These are phyloP conservation scores for Monosporascus sp. DNA, from an alignment of 2,329 filamentous ascomycete species.

Conservation along the genomic window DNA sequence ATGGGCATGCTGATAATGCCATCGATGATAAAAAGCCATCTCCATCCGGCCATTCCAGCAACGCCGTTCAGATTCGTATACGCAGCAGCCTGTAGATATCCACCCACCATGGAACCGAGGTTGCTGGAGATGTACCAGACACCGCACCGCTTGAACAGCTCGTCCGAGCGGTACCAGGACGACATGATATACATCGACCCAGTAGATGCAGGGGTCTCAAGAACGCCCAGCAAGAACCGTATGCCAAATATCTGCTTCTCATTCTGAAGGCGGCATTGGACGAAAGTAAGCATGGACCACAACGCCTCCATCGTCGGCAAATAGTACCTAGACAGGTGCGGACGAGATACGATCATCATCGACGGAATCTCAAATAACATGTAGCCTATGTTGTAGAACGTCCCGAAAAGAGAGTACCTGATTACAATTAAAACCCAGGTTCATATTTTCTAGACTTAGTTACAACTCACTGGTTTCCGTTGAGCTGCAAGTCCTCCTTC, in stretches of 20 bases:
- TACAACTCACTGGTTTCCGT: slow-evolving; percentile 3
- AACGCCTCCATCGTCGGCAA: slow-evolving; percentile 11
- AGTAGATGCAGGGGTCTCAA: slow-evolving; percentile 11
- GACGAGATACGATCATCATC: slow-evolving; percentile 13
- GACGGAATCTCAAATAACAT: slow-evolving; percentile 13
- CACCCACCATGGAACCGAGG: slow-evolving; percentile 43
- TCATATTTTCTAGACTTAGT: background rate
- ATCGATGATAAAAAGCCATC: slow-evolving; percentile 45
- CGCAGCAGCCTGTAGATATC: slow-evolving; percentile 45
- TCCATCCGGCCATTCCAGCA: slow-evolving; percentile 39
- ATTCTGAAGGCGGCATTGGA: slow-evolving; percentile 11
- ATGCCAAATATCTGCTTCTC: slow-evolving; percentile 20
- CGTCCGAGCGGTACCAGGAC: slow-evolving; percentile 25
- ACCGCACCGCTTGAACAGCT: slow-evolving; percentile 40
- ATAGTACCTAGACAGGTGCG: slow-evolving; percentile 9
- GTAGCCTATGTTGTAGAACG: slow-evolving; percentile 12
- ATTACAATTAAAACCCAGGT: background rate
- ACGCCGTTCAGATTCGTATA: slow-evolving; percentile 44
- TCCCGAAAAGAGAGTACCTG: slow-evolving; percentile 10
- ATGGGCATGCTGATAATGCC: slow-evolving; percentile 47
- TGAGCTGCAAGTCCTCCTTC: slow-evolving; percentile 4
- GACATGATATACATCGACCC: slow-evolving; percentile 21
- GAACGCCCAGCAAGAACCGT: slow-evolving; percentile 24
- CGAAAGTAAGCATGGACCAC: slow-evolving; percentile 13
- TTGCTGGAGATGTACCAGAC: slow-evolving; percentile 44